Evolutionary conservation across 1,284 basidiomycete genomes (phyloP), one percentile per base, ranked within the genome.

Genomic region (Ganoderma multipileum): DNA sequence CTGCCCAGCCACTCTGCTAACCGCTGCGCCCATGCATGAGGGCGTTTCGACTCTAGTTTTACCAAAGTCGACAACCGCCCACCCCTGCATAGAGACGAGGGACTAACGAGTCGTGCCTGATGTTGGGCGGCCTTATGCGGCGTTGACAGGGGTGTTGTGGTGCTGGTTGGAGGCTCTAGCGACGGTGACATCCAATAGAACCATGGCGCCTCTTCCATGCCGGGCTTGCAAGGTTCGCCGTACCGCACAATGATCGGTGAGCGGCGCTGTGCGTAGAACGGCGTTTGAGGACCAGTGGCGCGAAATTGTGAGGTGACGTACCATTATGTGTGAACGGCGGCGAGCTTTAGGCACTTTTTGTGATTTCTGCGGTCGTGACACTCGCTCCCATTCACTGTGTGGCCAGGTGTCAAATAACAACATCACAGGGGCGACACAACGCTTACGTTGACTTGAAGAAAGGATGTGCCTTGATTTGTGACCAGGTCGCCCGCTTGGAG

Each of bases 221-320:
- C 52, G 18, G 28, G 52, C 28, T 55, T 59, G 57, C 57, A 39
- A 39, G 57, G 38, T 14, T 59, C 57, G n/a, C 57, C 57, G 38
- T 59, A 59, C 36, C n/a, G 18, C 38, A 39, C 47, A 23, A 50
- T 39, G 57, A 59, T 38, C 16, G 33, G 38, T 20, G 57, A 59
- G 4, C 33, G 36, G n/a, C 33, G 20, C 33, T 39, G 20, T 4
- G 18, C 8, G 33, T 23, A 39, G 30, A 9, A 20, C 20, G 12
- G 4, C 36, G 20, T 59, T 39, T 39, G 36, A 38, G 55, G 30
- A 26, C 18, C 12, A 55, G 52, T 23, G 52, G 12, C 18, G 28
- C 14, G 52, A 30, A 23, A 28, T 16, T 20, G 28, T 55, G 28
- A 55, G 18, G 52, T 7, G 30, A 18, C 52, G 52, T 30, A 55